Base-by-base conservation (phyloP, 228 moss, liverwort and hornwort genomes). In the Sphagnum magellanicum region DNA sequence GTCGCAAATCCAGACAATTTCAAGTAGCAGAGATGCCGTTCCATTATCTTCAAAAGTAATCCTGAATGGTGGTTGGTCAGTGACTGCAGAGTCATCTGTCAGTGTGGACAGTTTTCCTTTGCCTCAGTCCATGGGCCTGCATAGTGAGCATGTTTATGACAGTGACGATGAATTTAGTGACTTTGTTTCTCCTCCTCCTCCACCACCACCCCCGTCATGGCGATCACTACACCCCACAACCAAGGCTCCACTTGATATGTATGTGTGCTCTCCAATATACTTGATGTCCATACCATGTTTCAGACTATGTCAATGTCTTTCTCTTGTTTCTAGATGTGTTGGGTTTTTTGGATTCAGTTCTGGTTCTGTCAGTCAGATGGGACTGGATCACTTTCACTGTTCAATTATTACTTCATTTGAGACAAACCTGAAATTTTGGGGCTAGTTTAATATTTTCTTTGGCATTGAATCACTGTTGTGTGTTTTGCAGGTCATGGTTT, bases 121-220 rank as follows among this genome's bases (percentile, higher is more conserved):
- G 55, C 48, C 52, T 61, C 75, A 82, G 59, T n/a, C 65, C 69
- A 70, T 75, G 55, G 63, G 17, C 12, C 17, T 57, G 48, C 67
- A 63, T 73, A 53, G 61, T 11, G 74, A 73, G 66, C 70, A 59
- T 58, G 75, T 66, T 17, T 79, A 86, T 73, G 86, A 79, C 59
- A 79, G 79, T 65, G 82, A 86, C 5, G 86, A 82, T 60, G 86
- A 86, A 52, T 86, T 79, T 71, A 79, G 74, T 11, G 86, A 86
- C 58, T 86, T 86, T 0, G 78, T 86, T 49, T 86, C 70, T 50
- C 70, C 82, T 64, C 70, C 82, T 64, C 70, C 82, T 68, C 59
- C 73, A 17, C 70, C 73, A 64, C 65, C 64, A 63, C 49, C 50
- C 4, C 59, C 12, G 10, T 32, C 79, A 75, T 53, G 71, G 46